phyloP scores from a whole-genome alignment of 192 early-diverging fungal genomes.

The Phlyctochytrium bullatum region DNA sequence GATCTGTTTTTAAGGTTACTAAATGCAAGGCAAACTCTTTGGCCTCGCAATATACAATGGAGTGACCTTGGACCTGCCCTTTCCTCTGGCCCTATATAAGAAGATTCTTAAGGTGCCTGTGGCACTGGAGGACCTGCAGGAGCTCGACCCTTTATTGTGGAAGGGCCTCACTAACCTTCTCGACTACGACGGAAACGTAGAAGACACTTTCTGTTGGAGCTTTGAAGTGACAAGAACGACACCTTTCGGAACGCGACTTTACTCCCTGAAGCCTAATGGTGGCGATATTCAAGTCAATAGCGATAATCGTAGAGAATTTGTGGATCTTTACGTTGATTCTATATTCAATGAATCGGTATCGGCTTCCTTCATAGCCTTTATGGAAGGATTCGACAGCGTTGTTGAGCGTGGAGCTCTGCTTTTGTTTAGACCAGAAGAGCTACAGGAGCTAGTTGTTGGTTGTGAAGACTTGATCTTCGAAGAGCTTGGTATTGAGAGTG shows the following conservation, averaged over 20 bases:
- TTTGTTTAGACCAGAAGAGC: constrained; percentile 82
- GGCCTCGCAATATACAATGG: constrained; percentile 91
- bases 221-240: constrained; percentile 77
- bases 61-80: constrained; percentile 81
- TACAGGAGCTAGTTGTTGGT: constrained; percentile 86
- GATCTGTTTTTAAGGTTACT: neutral
- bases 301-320: constrained; percentile 77
- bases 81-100: constrained; percentile 79
- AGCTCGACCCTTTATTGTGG: constrained; percentile 71
- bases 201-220: constrained; percentile 65
- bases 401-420: constrained; percentile 82
- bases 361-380: constrained; percentile 76
- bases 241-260: constrained; percentile 54
- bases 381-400: constrained; percentile 78
- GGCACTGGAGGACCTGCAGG: constrained; percentile 67
- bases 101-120: constrained; percentile 69
- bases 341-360: constrained; percentile 68
- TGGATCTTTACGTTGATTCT: constrained; percentile 77
- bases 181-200: constrained; percentile 66
- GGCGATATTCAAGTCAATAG: constrained; percentile 60
- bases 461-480: constrained; percentile 80
- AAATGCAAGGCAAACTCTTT: constrained; percentile 66
- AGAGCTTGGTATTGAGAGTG: constrained; percentile 43
- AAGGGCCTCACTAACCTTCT: constrained; percentile 71
- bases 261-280: constrained; percentile 70